phyloP scores from a whole-genome alignment of 1,139 yeast genomes.

The Hemisphaericaspora xylofermentans region DNA sequence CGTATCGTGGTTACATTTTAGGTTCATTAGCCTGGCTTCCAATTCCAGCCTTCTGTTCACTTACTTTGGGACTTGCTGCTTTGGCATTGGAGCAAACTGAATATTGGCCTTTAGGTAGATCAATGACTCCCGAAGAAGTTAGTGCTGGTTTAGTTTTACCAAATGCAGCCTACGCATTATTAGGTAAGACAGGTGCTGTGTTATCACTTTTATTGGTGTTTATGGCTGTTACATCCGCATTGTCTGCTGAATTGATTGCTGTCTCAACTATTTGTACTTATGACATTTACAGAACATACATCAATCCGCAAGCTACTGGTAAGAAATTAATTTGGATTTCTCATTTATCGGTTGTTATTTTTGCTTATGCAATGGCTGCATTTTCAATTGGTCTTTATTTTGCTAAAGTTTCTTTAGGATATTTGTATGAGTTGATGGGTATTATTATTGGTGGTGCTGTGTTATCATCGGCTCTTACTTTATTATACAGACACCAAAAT shows the following conservation, averaged over 20 bases:
- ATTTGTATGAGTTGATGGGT: slow-evolving; percentile 84
- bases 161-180: slow-evolving; percentile 78
- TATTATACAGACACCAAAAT: slow-evolving; percentile 70
- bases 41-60: slow-evolving; percentile 77
- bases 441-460: slow-evolving; percentile 85
- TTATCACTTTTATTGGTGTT: slow-evolving; percentile 74
- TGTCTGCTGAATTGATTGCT: slow-evolving; percentile 87
- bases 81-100: slow-evolving; percentile 66
- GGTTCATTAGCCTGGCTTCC: slow-evolving; percentile 96
- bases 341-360: slow-evolving; percentile 61
- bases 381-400: slow-evolving; percentile 80
- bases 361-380: slow-evolving; percentile 74
- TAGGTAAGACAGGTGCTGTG: slow-evolving; percentile 87
- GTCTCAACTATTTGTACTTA: slow-evolving; percentile 83
- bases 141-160: slow-evolving; percentile 82
- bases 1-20: slow-evolving; percentile 83
- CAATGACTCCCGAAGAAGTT: slow-evolving; percentile 65
- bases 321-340: slow-evolving; percentile 66
- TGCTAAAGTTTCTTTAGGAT: slow-evolving; percentile 84
- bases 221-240: slow-evolving; percentile 79
- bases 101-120: slow-evolving; percentile 73
- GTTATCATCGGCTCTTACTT: slow-evolving; percentile 68
- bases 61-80: slow-evolving; percentile 83
- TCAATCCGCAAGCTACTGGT: slow-evolving; percentile 76
- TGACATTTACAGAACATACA: slow-evolving; percentile 77